These are phyloP conservation scores for Cercospora canescens DNA, from an alignment of 2,329 filamentous ascomycete species.

Conservation along the genomic window DNA sequence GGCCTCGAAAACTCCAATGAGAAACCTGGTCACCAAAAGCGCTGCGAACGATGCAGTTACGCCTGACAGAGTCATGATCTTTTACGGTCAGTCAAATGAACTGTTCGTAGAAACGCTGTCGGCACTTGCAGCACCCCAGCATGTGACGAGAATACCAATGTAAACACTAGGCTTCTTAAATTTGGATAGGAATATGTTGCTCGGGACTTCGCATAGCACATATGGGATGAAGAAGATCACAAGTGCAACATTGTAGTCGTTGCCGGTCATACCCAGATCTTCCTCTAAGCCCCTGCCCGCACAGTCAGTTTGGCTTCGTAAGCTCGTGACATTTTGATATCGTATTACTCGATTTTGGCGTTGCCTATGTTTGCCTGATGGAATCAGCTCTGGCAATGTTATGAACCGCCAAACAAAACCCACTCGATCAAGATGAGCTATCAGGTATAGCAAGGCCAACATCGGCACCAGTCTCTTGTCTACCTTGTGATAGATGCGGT, in stretches of 20 bases:
- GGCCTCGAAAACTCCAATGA: slow-evolving; percentile 71
- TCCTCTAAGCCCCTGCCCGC: slow-evolving; percentile 41
- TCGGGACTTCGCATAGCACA: slow-evolving; percentile 37
- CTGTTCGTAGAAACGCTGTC: not conserved
- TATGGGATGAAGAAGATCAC: slow-evolving; percentile 56
- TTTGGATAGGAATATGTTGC: slow-evolving; percentile 30
- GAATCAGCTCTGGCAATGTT: not conserved
- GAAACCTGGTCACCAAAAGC: slow-evolving; percentile 75
- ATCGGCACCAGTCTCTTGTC: slow-evolving; percentile 19
- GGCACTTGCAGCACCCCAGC: slow-evolving; percentile 20
- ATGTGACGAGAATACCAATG: slow-evolving; percentile 30
- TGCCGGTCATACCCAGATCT: slow-evolving; percentile 46
- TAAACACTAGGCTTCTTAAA: slow-evolving; percentile 37
- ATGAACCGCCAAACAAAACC: not conserved
- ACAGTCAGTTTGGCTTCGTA: not conserved
- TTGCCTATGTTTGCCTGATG: slow-evolving; percentile 54
- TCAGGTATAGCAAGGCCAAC: slow-evolving; percentile 45
- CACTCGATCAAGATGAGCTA: slow-evolving; percentile 45
- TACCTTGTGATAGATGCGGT: slow-evolving; percentile 42
- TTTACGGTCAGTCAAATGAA: not conserved
- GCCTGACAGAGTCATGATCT: slow-evolving; percentile 40
- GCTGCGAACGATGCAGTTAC: slow-evolving; percentile 72
- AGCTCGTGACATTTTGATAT: not conserved
- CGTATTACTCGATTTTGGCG: slow-evolving; percentile 47
- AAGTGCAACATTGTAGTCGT: slow-evolving; percentile 52